Evolutionary conservation across 306 rosid genomes (phyloP).

Genomic region (Erythrophleum fordii): DNA sequence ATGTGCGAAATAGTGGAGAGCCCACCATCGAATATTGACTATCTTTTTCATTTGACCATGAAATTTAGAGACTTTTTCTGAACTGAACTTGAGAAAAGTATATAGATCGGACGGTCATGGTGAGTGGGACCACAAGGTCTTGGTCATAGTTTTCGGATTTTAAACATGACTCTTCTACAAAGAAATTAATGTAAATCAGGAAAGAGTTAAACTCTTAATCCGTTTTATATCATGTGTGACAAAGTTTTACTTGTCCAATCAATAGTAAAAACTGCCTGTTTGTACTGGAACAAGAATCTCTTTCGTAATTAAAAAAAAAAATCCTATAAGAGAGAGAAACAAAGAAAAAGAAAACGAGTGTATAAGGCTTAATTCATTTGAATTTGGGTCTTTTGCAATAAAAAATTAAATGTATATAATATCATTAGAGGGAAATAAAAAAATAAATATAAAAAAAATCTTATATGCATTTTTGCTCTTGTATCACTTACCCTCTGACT

Average conservation of each 20-base stretch:
- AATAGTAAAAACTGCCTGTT: conserved; percentile 16
- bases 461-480: no score
- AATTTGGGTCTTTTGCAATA: no score
- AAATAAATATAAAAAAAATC: background rate
- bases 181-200: conserved; percentile 11
- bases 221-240: conserved; percentile 28
- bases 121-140: conserved; percentile 36
- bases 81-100: conserved; percentile 23
- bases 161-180: background rate
- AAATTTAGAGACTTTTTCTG: conserved; percentile 33
- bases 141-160: conserved; percentile 10
- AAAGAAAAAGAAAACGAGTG: background rate
- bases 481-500: no score
- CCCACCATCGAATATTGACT: conserved; percentile 40
- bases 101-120: conserved; percentile 38
- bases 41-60: conserved; percentile 40
- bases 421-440: no score
- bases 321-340: background rate
- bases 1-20: conserved; percentile 44
- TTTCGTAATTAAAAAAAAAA: background rate
- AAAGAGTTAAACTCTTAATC: conserved; percentile 24
- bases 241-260: conserved; percentile 44
- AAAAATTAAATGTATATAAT: no score
- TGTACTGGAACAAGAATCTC: background rate
- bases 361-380: no score